These are phyloP conservation scores for Diaporthe aspalathi DNA, from an alignment of 2,329 filamentous ascomycete genomes.

Conservation along the genomic window DNA sequence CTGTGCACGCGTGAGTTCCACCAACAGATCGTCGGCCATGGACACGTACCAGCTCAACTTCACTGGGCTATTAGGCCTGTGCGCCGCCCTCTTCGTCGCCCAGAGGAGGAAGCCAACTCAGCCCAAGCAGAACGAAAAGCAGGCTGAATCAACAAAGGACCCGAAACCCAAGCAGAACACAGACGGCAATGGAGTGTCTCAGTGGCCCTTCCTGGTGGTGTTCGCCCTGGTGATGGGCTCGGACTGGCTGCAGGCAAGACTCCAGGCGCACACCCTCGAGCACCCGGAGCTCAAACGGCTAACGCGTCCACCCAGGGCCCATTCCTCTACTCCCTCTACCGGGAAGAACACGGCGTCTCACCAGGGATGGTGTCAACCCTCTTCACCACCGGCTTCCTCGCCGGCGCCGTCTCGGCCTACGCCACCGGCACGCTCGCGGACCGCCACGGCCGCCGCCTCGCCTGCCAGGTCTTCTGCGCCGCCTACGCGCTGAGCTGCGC, in stretches of 20 bases:
- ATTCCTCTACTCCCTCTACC: conserved; percentile 52
- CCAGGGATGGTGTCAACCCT: conserved; percentile 50
- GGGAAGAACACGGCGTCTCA: conserved; percentile 47
- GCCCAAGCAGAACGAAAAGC: not conserved
- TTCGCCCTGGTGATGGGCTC: conserved; percentile 62
- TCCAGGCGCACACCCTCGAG: not conserved
- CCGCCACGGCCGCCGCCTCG: conserved; percentile 60
- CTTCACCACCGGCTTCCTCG: conserved; percentile 57
- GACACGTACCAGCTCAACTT: conserved; percentile 52
- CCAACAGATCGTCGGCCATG: conserved; percentile 36
- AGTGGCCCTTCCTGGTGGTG: conserved; percentile 53
- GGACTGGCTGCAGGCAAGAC: conserved; percentile 62
- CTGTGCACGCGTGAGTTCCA: too few species aligned
- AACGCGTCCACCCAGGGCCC: conserved; percentile 44
- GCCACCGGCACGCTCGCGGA: conserved; percentile 62
- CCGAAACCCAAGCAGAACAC: not conserved
- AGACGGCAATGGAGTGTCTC: conserved; percentile 39
- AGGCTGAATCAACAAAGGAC: not conserved
- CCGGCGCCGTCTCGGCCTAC: conserved; percentile 57
- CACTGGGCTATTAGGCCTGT: conserved; percentile 48
- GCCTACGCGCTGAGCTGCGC: conserved; percentile 65
- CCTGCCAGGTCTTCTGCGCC: conserved; percentile 66
- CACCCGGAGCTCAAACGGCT: not conserved
- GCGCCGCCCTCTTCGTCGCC: conserved; percentile 44
- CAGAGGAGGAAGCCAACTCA: conserved; percentile 39